These are phyloP conservation scores for Gnomoniopsis sp. DNA, from an alignment of 2,329 filamentous ascomycete species.

Conservation along the genomic window DNA sequence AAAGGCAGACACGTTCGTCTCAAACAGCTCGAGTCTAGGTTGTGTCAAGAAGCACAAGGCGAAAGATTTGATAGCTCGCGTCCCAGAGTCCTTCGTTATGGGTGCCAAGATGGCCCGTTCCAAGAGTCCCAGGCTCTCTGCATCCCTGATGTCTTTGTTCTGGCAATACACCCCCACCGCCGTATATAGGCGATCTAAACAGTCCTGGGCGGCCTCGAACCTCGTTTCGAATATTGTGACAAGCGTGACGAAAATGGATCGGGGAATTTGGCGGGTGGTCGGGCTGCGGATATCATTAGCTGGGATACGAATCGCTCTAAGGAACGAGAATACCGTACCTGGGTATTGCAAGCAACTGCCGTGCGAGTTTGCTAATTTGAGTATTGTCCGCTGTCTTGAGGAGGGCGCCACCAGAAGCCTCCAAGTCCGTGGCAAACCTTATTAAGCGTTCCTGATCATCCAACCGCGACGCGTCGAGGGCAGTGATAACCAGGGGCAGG, in stretches of 20 bases:
- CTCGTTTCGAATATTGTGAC: constrained; percentile 13
- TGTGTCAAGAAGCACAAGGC: constrained; percentile 36
- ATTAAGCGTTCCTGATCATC: constrained; percentile 49
- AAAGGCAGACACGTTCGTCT: constrained; percentile 35
- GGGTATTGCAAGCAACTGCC: constrained; percentile 34
- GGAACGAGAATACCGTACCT: constrained; percentile 18
- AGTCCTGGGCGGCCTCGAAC: constrained; percentile 16
- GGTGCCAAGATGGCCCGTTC: constrained; percentile 19
- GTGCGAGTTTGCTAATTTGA: constrained; percentile 33
- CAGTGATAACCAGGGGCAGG: constrained; percentile 45
- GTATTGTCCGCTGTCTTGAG: constrained; percentile 30
- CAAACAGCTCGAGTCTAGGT: constrained; percentile 36
- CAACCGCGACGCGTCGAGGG: constrained; percentile 41
- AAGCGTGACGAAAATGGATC: constrained; percentile 17
- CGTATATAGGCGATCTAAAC: constrained; percentile 21
- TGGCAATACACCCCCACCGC: constrained; percentile 18
- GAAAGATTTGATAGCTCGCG: constrained; percentile 33
- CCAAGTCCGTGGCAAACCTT: constrained; percentile 42
- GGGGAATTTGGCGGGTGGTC: not conserved
- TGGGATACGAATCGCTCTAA: not conserved
- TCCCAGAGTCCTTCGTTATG: constrained; percentile 13
- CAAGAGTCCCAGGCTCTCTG: constrained; percentile 11
- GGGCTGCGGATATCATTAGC: constrained; percentile 4
- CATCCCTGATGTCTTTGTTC: constrained; percentile 7
- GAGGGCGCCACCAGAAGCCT: constrained; percentile 30